Base-by-base conservation (phyloP, 495 filamentous ascomycete species). In the Xylaria longipes region DNA sequence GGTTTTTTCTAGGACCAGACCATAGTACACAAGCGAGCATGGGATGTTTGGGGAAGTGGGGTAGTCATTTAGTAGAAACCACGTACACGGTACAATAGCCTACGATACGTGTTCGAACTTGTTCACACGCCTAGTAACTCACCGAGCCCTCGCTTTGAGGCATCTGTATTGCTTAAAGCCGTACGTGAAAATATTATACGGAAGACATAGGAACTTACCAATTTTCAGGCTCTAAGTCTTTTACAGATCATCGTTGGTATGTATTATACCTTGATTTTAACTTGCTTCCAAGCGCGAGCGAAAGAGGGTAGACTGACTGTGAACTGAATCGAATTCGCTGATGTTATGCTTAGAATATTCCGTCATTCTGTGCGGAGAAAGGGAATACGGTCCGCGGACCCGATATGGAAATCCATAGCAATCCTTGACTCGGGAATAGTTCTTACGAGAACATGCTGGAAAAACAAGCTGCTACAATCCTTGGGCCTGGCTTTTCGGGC, bases 341-440 rank as follows among this genome's bases (percentile, higher is more conserved):
- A 33, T 52, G 29, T 39, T 61, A 39, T 39, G 33, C 45, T 54
- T 35, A n/a, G 35, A 27, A 27, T 43, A 20, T 64, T 37, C 66
- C 22, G 5, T n/a, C n/a, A 17, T 35, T 35, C 35, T 63, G 58
- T 39, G 45, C 14, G 45, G 45, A 48, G 46, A 31, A 25, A 29
- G 29, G 68, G 45, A 54, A 52, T 50, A 31, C 68, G 68, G 68
- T 29, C 68, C 68, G 57, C 25, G 1, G 31, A 20, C n/a, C 68
- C 68, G 29, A 50, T n/a, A 7, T 45, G 17, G 48, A 69, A 31
- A 33, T 48, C 39, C 17, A 29, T 33, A 17, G 39, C 6, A 60
- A 45, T 60, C 27, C 35, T 56, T 57, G 14, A 29, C n/a, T 31
- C 27, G 41, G 27, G 50, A 25, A 50, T 9, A 54, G 1, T 29